These are phyloP conservation scores for Phytomonas francai DNA, from an alignment of 208 protist species.

Conservation along the genomic window DNA sequence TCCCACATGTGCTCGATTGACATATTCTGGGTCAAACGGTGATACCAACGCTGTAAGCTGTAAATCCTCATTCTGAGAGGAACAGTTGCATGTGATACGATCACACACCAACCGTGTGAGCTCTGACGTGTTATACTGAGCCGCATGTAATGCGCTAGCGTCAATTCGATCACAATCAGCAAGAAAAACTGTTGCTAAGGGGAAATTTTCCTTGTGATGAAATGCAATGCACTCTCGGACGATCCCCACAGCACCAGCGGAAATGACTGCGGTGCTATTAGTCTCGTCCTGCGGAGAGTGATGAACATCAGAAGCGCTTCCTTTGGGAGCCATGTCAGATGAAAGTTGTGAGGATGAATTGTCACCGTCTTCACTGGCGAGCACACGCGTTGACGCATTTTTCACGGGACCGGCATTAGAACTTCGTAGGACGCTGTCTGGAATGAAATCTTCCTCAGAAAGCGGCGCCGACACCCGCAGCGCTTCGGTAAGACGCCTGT, in stretches of 20 bases:
- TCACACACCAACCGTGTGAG: not conserved
- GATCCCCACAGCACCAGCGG: not conserved
- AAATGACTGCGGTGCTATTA: not conserved
- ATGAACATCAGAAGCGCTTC: not conserved
- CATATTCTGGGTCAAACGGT: not conserved
- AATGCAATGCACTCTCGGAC: not conserved
- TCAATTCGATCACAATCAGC: not conserved
- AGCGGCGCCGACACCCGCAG: slow-evolving; percentile 26
- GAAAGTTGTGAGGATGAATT: not conserved
- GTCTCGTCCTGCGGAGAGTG: not conserved
- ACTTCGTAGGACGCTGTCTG: slow-evolving; percentile 35
- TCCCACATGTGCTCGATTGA: not conserved
- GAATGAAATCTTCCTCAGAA: slow-evolving; percentile 39
- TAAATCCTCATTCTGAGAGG: not conserved
- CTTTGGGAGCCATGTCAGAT: not conserved
- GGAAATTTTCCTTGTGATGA: not conserved
- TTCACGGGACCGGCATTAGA: slow-evolving; percentile 13
- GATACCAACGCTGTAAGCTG: not conserved
- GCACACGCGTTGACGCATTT: not conserved
- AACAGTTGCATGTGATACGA: not conserved
- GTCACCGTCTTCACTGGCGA: not conserved
- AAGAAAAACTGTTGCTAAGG: not conserved
- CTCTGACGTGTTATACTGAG: not conserved
- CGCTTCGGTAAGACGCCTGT: slow-evolving; percentile 19
- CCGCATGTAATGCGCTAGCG: not conserved